Base-by-base conservation (phyloP, 495 filamentous ascomycete genomes). In the Xylaria flabelliformis region DNA sequence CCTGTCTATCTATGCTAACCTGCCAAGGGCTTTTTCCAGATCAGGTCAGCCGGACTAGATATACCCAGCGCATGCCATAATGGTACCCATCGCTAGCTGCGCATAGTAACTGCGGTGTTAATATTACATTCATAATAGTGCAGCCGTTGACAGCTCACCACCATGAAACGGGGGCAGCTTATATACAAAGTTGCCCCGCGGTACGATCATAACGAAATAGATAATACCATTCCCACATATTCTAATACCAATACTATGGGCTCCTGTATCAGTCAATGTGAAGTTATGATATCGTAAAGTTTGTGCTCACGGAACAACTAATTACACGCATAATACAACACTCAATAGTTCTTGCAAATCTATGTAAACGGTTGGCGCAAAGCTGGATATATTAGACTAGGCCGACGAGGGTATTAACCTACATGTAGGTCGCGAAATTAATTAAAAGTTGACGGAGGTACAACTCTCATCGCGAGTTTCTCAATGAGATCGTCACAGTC, bases 151-250 rank as follows among this genome's bases (percentile, higher is more conserved):
- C 48, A 70, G 68, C 39, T 58, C 51, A 46, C 62, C 46, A 39
- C 64, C 50, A 65, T 39, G 50, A 58, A 6, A 72, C 70, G 70
- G 51, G 70, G 46, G 70, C 61, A 61, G 26, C 46, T 46, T 32
- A 58, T 32, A 24, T 67, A 6, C 15, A 64, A 32, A 42, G 63
- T 19, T 74, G 71, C 67, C 70, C 65, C 70, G 67, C 75, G 73
- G 75, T 68, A 73, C 69, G 70, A 75, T 72, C 68, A 73, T 66
- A 63, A 62, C 64, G 64, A 70, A 74, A 73, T 72, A 75, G 67
- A 71, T 73, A 51, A 69, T 69, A 73, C 71, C 42, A 69, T 21
- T 42, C 67, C 42, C 70, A 72, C 44, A 70, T 36, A 15, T 64
- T 64, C 42, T 71, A 64, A 56, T 56, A 56, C 29, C 55, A 32